Conservation (phyloP, 2,329 filamentous ascomycete species). For the Ustulina deusta region DNA sequence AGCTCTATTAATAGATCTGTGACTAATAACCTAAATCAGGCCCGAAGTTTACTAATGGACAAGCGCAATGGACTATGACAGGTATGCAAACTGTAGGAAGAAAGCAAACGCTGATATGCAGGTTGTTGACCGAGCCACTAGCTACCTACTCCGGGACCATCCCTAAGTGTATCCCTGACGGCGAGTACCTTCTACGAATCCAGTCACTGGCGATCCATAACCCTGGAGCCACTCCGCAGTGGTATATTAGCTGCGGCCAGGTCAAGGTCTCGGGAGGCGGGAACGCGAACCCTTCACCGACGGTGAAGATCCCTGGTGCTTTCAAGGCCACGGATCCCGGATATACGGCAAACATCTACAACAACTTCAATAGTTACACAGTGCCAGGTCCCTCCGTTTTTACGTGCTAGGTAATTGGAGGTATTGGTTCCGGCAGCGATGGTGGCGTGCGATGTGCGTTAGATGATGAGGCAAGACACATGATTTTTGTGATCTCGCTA, state of each 20-base stretch:
- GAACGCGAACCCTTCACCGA: constrained; percentile 51
- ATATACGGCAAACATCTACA: constrained; percentile 52
- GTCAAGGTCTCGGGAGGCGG: constrained; percentile 59
- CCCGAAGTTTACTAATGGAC: constrained; percentile 52
- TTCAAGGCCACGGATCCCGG: constrained; percentile 59
- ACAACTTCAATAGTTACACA: constrained; percentile 46
- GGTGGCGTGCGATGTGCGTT: background rate
- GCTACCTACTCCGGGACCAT: constrained; percentile 57
- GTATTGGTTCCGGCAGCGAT: background rate
- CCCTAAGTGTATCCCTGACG: constrained; percentile 63
- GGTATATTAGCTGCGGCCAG: constrained; percentile 62
- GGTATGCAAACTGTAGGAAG: constrained; percentile 39
- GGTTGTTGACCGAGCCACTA: constrained; percentile 27
- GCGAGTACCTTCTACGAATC: constrained; percentile 70
- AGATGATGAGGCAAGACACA: background rate
- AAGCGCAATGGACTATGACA: constrained; percentile 52
- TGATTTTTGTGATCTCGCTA: background rate
- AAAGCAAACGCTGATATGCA: background rate
- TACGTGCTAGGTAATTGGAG: constrained; percentile 37
- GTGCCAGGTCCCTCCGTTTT: constrained; percentile 48
- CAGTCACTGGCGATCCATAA: constrained; percentile 72
- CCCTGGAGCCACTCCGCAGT: constrained; percentile 59
- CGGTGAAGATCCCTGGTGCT: constrained; percentile 56
- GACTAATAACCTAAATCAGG: constrained; percentile 37
- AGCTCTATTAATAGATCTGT: background rate